Base-by-base conservation (phyloP, 768 basidiomycete species). In the Tulasnella sp. region DNA sequence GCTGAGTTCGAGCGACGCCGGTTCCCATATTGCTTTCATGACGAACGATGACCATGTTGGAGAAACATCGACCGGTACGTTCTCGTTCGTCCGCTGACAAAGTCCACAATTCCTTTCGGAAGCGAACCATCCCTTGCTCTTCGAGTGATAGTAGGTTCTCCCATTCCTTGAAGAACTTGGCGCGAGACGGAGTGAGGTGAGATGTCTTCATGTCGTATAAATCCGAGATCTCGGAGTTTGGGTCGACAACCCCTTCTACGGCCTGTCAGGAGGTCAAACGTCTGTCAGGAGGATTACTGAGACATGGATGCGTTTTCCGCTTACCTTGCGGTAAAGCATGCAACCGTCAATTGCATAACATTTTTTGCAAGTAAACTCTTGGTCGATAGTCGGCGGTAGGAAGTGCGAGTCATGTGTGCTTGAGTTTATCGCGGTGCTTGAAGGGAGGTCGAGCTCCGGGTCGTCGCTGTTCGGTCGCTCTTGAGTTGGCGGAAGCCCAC, bases 71-170 rank as follows among this genome's bases (percentile, higher is more conserved):
- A 2, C 97, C 97, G 47, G 85, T 86, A 70, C 81, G 84, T 79
- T 94, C 92, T 71, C 97, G 85, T 76, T 95, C 89, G 19, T 79
- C 81, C 0, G 94, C 93, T 6, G 86, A 85, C 85, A 96, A 87
- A 0, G 92, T 95, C 97, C 97, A 99, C 9, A 98, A 82, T 76
- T 99, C 95, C 75, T 91, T 92, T 78, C 88, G 88, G 81, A 93
- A 95, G 22, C 91, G 85, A 11, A 89, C 81, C 16, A 91, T 82
- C 75, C 97, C 95, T 72, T 90, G 88, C 78, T 98, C 97, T 79
- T 99, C 97, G 4, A 88, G 77, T 1, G 92, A 84, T 71, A 98
- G 83, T 17, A 98, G 84, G 2, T 83, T 81, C 78, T 99, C 97
- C 97, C 97, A 99, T 75, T 87, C 84, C 77, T 87, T 87, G 83